phyloP scores from a whole-genome alignment of 2,329 filamentous ascomycete genomes.

The Aspergillus versicolor region DNA sequence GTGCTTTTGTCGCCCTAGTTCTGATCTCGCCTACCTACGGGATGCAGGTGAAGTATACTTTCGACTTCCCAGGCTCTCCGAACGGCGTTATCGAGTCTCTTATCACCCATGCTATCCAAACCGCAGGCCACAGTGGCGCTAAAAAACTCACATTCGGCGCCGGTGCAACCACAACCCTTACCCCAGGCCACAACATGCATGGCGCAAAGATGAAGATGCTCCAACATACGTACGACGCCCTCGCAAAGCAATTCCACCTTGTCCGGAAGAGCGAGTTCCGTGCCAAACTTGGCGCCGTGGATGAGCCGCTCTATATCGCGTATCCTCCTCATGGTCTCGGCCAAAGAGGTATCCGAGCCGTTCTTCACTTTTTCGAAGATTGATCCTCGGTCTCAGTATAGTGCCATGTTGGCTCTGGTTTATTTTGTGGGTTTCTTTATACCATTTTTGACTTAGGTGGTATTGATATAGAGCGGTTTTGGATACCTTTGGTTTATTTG shows the following conservation, averaged over 20 bases:
- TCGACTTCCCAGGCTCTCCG: slow-evolving; percentile 87
- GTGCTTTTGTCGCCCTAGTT: slow-evolving; percentile 76
- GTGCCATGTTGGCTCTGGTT: slow-evolving; percentile 1
- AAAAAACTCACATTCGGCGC: slow-evolving; percentile 81
- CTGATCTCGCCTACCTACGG: slow-evolving; percentile 78
- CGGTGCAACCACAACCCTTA: slow-evolving; percentile 72
- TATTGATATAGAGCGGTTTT: not conserved
- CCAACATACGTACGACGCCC: slow-evolving; percentile 75
- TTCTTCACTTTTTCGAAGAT: slow-evolving; percentile 85
- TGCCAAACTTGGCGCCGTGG: slow-evolving; percentile 81
- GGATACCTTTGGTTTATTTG: slow-evolving; percentile 6
- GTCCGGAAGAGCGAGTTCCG: slow-evolving; percentile 85
- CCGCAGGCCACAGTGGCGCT: slow-evolving; percentile 58
- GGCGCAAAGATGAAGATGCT: slow-evolving; percentile 79
- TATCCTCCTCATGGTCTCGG: slow-evolving; percentile 86
- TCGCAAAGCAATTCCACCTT: slow-evolving; percentile 78
- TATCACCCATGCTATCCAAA: slow-evolving; percentile 69
- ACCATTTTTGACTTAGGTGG: not conserved
- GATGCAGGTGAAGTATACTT: slow-evolving; percentile 94
- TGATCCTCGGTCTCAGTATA: slow-evolving; percentile 16
- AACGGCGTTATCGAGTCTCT: slow-evolving; percentile 83
- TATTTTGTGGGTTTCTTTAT: not conserved
- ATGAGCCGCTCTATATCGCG: slow-evolving; percentile 84
- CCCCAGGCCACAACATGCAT: slow-evolving; percentile 76
- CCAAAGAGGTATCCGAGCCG: slow-evolving; percentile 76